Evolutionary conservation across 352 stramenopile species (phyloP).

Genomic region (Phytophthora tubulina): DNA sequence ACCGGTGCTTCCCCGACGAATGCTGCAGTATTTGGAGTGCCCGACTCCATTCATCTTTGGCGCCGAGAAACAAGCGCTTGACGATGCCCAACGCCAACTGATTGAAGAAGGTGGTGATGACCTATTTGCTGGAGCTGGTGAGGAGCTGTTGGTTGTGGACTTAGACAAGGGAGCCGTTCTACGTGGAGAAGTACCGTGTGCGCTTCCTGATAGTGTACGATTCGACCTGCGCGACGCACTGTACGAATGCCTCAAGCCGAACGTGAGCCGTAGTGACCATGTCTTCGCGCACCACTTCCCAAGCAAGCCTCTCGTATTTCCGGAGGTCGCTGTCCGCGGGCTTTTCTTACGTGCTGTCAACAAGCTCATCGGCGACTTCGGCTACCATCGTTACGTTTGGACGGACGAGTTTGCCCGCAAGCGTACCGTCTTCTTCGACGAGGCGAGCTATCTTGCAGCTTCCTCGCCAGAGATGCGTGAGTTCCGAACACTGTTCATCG

Average conservation of each 20-base stretch:
- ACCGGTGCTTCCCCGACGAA: conserved; percentile 76
- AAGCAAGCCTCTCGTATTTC: conserved; percentile 74
- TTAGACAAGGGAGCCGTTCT: conserved; percentile 72
- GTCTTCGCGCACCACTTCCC: conserved; percentile 78
- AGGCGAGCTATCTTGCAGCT: conserved; percentile 85
- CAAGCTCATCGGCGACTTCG: conserved; percentile 84
- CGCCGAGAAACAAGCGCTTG: conserved; percentile 68
- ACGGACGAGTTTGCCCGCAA: conserved; percentile 85
- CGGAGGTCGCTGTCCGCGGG: conserved; percentile 72
- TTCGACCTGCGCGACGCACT: conserved; percentile 62
- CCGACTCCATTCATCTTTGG: conserved; percentile 90
- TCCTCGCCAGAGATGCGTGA: conserved; percentile 80
- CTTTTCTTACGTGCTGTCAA: conserved; percentile 74
- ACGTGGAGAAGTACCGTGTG: conserved; percentile 60
- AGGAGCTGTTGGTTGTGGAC: conserved; percentile 82
- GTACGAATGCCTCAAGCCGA: conserved; percentile 75
- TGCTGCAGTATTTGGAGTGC: conserved; percentile 89
- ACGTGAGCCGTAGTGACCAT: conserved; percentile 78
- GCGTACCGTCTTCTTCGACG: conserved; percentile 86
- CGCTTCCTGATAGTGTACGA: conserved; percentile 55
- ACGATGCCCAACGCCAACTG: conserved; percentile 61
- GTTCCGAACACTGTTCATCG: conserved; percentile 87
- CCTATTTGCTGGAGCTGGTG: conserved; percentile 55
- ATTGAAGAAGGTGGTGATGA: conserved; percentile 54
- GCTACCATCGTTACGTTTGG: conserved; percentile 87